Conservation (phyloP, 306 rosid species). For the Inga laurina region DNA sequence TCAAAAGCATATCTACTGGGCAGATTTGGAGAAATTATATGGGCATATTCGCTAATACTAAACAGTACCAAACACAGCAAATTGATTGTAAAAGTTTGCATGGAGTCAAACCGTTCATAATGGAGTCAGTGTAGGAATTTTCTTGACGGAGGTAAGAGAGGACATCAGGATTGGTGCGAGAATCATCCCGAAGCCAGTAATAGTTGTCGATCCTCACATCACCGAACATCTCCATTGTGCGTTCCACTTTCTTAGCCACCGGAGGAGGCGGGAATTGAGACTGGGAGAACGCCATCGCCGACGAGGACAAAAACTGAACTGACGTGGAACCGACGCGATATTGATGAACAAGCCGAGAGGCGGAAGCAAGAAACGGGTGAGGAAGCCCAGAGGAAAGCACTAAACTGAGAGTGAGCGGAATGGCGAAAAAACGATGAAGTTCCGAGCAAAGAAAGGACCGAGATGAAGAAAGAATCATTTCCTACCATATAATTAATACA, state of each 20-base stretch:
- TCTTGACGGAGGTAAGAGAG: conserved; percentile 69
- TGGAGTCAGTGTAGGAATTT: conserved; percentile 59
- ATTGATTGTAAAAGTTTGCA: background rate
- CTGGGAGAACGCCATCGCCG: conserved; percentile 36
- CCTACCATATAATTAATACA: background rate
- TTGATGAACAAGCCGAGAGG: conserved; percentile 19
- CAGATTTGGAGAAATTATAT: background rate
- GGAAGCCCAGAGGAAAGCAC: conserved; percentile 32
- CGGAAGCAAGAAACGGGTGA: conserved; percentile 12
- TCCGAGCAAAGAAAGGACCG: background rate
- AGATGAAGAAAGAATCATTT: conserved; percentile 19
- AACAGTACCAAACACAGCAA: background rate
- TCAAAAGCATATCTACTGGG: background rate
- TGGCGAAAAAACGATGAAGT: conserved; percentile 28
- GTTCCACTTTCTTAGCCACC: conserved; percentile 76
- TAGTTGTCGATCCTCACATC: conserved; percentile 80
- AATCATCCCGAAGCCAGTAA: conserved; percentile 92
- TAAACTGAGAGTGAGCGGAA: conserved; percentile 34
- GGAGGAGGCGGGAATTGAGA: conserved; percentile 51
- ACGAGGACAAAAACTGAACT: background rate
- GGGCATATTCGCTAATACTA: background rate
- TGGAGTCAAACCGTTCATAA: conserved; percentile 61
- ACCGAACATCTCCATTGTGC: conserved; percentile 70
- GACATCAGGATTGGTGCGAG: conserved; percentile 66
- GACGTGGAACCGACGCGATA: conserved; percentile 5